Base-by-base conservation (phyloP, 2,329 filamentous ascomycete genomes). In the Trichoderma cornu-damae region DNA sequence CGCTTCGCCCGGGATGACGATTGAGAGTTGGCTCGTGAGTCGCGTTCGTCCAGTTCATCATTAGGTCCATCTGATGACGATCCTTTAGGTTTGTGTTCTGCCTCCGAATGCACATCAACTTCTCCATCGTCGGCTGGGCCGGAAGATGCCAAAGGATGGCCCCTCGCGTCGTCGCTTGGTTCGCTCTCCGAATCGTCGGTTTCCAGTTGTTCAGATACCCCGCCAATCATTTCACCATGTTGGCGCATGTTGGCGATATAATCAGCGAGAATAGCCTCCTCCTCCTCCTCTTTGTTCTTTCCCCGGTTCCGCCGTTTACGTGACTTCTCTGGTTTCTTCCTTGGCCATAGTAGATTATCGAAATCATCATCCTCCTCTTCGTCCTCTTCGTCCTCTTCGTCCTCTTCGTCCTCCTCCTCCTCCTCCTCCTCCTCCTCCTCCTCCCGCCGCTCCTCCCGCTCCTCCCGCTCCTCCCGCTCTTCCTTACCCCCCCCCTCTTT, bases 191-290 rank as follows among this genome's bases (percentile, higher is more conserved):
- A 60, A 40, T 68, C 67, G 8, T 52, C 71, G 12, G 18, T 12
- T 66, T 65, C 5, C 68, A 57, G 46, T 69, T 85, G 80, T 67
- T 84, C 85, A 51, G 80, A 74, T 28, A 88, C 69, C 22, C 86
- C 71, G 37, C 86, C 84, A 61, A 90, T 84, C 7, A 82, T 78
- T 63, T 74, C 72, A 24, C 74, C 75, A 47, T 78, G 76, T 1
- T 76, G 76, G 16, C 71, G 72, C 65, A 89, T 77, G 60, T 90
- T 89, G 42, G 81, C 79, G 65, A 90, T 85, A 64, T 91, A 91
- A 65, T 92, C 88, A 1, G 82, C 80, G 63, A 85, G 72, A 40
- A 84, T 75, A 1, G 77, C 80, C 37, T 85, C 81, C n/a, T 86
- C 79, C 8, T 79, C 75, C 16, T 86, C 79, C 6, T 79, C 75